Evolutionary conservation across 305 asterid species (phyloP), one percentile per base, ranked within the genome.

Genomic region (Solanum hybrid): DNA sequence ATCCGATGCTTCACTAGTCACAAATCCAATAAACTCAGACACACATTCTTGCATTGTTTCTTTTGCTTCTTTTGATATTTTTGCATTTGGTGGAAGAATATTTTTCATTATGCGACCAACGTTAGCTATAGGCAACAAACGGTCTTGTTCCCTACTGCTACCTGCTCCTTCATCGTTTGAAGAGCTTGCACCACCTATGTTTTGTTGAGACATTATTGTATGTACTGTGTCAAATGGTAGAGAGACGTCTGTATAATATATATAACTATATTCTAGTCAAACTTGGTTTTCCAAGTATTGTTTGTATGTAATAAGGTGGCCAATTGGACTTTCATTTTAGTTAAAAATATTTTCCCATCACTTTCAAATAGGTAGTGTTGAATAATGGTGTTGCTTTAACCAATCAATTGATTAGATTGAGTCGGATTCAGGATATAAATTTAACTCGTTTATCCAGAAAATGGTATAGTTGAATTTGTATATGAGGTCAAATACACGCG

Each of bases 21-120:
- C 96, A 68, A 95, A 95, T 26, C 96, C 94, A 34, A 95, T 94
- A 93, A 95, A 95, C 84, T 95, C 98, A 1, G 98, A 94, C 27
- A 92, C 98, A 10, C 98, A 94, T 88, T 95, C 96, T 79, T 95
- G 98, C 96, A 95, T 94, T 36, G 96, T 95, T 61, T 95, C 98
- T 81, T 94, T 95, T 26, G 96, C 95, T 90, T 95, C 98, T 85
- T 94, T 95, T 10, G 98, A 94, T 94, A 95, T 91, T 92, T 95
- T 95, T 1, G 97, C 97, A n/a, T 95, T 94, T 32, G 93, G 77
- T 5, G 98, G 98, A 6, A 95, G 89, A 5, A 89, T 95, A 72
- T 94, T 93, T 90, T 95, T 95, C 98, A 95, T 95, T 91, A 95
- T 95, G 22, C 98, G 82, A 1, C 96, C 98, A 6, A 95, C 96